Evolutionary conservation across 192 early-diverging fungal species (phyloP).

Genomic region (Coemansia sp.): DNA sequence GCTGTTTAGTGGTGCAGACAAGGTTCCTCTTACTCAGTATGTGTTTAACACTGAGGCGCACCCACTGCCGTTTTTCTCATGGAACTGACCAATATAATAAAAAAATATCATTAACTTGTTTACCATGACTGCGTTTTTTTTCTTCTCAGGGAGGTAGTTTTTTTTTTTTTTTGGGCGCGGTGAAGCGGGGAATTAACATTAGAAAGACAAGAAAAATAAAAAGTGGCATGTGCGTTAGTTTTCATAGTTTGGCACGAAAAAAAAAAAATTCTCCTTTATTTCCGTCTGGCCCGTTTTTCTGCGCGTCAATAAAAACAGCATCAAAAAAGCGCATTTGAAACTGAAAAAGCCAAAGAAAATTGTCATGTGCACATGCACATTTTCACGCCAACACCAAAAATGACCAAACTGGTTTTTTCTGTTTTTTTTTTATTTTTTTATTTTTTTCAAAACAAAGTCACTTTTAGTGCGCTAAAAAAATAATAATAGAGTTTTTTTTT

Average conservation of each 20-base stretch:
- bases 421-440: background rate
- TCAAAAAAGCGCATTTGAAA: background rate
- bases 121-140: background rate
- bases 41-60: slow-evolving; percentile 97
- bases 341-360: too few species aligned
- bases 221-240: too few species aligned
- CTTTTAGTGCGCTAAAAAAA: background rate
- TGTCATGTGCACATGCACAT: too few species aligned
- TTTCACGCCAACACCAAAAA: too few species aligned
- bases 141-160: background rate
- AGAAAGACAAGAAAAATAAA: too few species aligned
- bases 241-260: too few species aligned
- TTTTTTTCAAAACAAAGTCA: background rate
- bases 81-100: slow-evolving; percentile 7
- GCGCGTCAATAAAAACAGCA: background rate
- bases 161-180: background rate
- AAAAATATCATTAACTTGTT: background rate
- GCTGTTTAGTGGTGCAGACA: slow-evolving; percentile 69
- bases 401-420: too few species aligned
- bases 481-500: background rate
- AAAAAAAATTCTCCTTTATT: slow-evolving; percentile 3
- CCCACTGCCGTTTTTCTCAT: slow-evolving; percentile 59
- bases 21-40: slow-evolving; percentile 71
- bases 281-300: background rate
- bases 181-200: slow-evolving; percentile 4